Conservation (phyloP, 2,329 filamentous ascomycete species). For the Thielaviopsis musarum region DNA sequence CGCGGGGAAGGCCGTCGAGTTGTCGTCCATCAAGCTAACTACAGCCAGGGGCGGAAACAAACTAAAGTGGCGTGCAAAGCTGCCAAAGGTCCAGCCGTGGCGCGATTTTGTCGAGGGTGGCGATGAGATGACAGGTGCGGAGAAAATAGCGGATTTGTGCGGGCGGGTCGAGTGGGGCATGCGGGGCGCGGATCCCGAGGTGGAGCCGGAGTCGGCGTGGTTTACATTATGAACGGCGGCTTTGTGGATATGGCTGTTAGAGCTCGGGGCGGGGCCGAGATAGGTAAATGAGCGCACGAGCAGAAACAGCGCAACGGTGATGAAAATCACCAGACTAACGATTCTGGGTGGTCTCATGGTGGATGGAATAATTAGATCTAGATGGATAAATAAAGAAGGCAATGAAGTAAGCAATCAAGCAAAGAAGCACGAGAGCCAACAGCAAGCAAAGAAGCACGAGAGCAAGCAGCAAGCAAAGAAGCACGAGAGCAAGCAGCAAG, state of each 20-base stretch:
- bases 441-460: too few relatives aligned
- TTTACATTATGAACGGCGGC: too few relatives aligned
- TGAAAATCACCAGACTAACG: neutral
- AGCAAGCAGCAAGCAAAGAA: neutral
- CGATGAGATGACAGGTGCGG: neutral
- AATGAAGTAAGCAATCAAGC: too few relatives aligned
- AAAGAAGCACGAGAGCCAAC: too few relatives aligned
- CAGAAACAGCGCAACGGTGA: too few relatives aligned
- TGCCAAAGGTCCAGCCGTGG: slow-evolving; percentile 31
- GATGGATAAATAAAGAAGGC: neutral
- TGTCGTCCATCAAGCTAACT: slow-evolving; percentile 93
- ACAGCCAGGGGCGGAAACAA: slow-evolving; percentile 91
- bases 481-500: neutral
- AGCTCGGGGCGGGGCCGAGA: too few relatives aligned
- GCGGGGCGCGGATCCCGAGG: slow-evolving; percentile 11
- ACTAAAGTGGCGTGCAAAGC: slow-evolving; percentile 61
- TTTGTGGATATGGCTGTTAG: too few relatives aligned
- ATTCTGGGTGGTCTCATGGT: neutral
- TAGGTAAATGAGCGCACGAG: too few relatives aligned
- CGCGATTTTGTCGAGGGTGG: slow-evolving; percentile 14
- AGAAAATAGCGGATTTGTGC: neutral
- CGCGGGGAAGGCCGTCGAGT: slow-evolving; percentile 91
- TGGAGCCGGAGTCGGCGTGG: too few relatives aligned
- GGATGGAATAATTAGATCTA: neutral
- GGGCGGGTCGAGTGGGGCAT: slow-evolving; percentile 10